Evolutionary conservation across 1,284 basidiomycete species (phyloP).

Genomic region (Hypsizygus ulmarius): DNA sequence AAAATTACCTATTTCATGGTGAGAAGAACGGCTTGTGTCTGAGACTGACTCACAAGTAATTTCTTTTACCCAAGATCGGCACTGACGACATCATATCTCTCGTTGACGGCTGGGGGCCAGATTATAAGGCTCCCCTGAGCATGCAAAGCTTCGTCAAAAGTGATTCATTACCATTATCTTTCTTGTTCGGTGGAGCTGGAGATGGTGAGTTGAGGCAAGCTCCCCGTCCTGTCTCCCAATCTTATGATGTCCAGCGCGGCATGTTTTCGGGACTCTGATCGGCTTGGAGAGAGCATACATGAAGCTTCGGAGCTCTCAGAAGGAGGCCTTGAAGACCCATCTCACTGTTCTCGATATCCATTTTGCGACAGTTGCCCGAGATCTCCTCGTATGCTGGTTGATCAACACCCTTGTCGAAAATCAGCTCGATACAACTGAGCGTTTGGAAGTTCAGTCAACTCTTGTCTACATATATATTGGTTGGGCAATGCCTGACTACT

Average conservation of each 20-base stretch:
- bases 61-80: conserved; percentile 15
- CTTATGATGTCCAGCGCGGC: conserved; percentile 15
- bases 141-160: conserved; percentile 15
- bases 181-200: conserved; percentile 23
- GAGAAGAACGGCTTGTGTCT: no score
- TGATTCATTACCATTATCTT: conserved; percentile 17
- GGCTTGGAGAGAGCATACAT: conserved; percentile 17
- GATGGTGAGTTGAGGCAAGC: conserved; percentile 18
- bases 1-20: background rate
- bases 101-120: conserved; percentile 23
- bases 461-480: conserved; percentile 22
- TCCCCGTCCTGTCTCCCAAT: background rate
- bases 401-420: conserved; percentile 16
- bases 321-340: conserved; percentile 11
- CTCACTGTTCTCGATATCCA: conserved; percentile 24
- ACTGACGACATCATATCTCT: conserved; percentile 25
- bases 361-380: conserved; percentile 19
- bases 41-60: no score
- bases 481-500: conserved; percentile 21
- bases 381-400: conserved; percentile 20
- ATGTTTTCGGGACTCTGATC: conserved; percentile 23
- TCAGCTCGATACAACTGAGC: conserved; percentile 7
- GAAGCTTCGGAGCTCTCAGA: conserved; percentile 15
- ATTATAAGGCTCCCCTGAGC: conserved; percentile 19
- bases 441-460: conserved; percentile 16